Evolutionary conservation across 164 flowering plant species (phyloP), one percentile per base, ranked within the genome.

Genomic region (Vitis vinifera): DNA sequence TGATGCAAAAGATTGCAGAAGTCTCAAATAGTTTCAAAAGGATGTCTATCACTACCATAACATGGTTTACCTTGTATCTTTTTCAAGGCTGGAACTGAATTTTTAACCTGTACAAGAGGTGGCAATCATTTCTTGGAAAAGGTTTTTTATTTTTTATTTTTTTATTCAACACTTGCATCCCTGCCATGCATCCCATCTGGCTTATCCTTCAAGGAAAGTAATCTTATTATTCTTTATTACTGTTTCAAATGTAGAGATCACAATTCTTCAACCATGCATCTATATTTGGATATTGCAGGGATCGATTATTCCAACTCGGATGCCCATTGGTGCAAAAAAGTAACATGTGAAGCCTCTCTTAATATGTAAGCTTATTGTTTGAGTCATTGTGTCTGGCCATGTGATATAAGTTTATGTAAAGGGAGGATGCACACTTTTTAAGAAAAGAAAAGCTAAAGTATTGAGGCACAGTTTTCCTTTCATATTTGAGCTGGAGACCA

Each of bases 231-330:
- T 31, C 44, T 31, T 31, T 0, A 31, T 31, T 31, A 31, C 44
- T 4, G 44, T 31, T 31, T 31, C 5, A 31, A 31, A 31, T 31
- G 44, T 31, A 31, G 44, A 31, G 44, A 31, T 31, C 7, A 31
- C 44, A 31, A 31, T 31, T 31, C 44, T 31, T 3, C 44, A 4
- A 31, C 44, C 44, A 31, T 31, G 72, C 80, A 73, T 75, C 58
- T 74, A 69, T 74, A 77, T 80, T 73, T 80, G 77, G 71, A 67
- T 82, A 77, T 84, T 76, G 83, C 82, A 80, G 83, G 84, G 61
- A 50, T 66, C 71, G 66, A 68, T 30, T 69, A 51, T 72, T 65
- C 64, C 62, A 27, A 63, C 69, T 60, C 51, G 71, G 74, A 55
- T 67, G 75, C 75, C 75, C 49, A 65, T 73, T 77, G 73, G 67